Conservation (phyloP, 768 basidiomycete species). For the Leucocoprinus leucothites region DNA sequence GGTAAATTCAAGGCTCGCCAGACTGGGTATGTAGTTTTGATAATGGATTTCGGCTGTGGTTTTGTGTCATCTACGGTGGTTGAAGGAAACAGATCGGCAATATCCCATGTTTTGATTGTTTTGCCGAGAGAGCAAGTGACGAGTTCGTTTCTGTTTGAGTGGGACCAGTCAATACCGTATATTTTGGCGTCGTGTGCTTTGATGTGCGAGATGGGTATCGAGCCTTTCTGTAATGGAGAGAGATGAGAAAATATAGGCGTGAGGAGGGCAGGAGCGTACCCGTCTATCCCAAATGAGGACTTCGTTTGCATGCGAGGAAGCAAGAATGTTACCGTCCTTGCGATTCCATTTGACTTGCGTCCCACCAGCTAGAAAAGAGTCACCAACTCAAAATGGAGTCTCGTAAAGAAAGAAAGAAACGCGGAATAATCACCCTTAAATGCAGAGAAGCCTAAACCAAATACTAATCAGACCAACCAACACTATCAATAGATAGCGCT, state of each 20-base stretch:
- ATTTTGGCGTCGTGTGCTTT: slow-evolving; percentile 88
- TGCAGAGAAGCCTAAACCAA: slow-evolving; percentile 33
- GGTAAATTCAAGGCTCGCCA: slow-evolving; percentile 93
- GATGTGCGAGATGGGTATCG: slow-evolving; percentile 71
- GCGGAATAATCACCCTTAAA: slow-evolving; percentile 38
- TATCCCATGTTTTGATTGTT: slow-evolving; percentile 86
- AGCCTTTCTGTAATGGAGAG: slow-evolving; percentile 82
- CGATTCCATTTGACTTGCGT: slow-evolving; percentile 99
- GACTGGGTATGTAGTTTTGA: slow-evolving; percentile 83
- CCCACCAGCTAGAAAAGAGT: slow-evolving; percentile 58
- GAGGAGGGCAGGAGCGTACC: slow-evolving; percentile 33
- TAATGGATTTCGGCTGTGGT: slow-evolving; percentile 41
- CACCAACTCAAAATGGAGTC: too few relatives aligned
- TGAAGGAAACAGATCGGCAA: slow-evolving; percentile 28
- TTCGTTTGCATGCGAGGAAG: slow-evolving; percentile 84
- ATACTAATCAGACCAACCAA: background rate
- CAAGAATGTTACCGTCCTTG: slow-evolving; percentile 80
- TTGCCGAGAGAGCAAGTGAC: slow-evolving; percentile 95
- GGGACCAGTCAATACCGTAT: slow-evolving; percentile 97
- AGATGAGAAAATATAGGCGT: background rate
- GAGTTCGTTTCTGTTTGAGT: slow-evolving; percentile 67
- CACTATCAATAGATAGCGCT: slow-evolving; percentile 43
- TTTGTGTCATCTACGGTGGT: background rate
- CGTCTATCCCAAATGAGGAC: slow-evolving; percentile 94
- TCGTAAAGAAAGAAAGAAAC: background rate